A percentile compares a stretch with the other conserved stretches of the same genome.
Evolutionary conservation across 192 early-diverging fungal species (phyloP).

Genomic region (Linnemannia schmuckeri): DNA sequence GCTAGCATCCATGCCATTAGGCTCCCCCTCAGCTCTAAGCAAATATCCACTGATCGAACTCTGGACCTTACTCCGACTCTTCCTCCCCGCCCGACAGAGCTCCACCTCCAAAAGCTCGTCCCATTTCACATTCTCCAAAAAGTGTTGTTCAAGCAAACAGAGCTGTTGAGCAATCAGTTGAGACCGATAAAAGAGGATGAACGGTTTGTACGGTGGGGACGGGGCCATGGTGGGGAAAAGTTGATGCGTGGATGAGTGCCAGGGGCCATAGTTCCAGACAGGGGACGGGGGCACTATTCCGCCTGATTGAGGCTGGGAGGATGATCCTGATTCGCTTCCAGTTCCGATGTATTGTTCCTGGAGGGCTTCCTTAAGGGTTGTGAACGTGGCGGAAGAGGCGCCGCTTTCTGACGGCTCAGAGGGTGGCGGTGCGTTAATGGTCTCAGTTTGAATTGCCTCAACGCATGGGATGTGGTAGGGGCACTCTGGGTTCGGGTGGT

Average conservation of each 20-base stretch:
- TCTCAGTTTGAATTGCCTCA: not conserved
- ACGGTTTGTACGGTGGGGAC: conserved; percentile 37
- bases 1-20: conserved; percentile 42
- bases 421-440: not conserved
- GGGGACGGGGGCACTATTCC: conserved; percentile 10
- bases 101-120: conserved; percentile 64
- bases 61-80: conserved; percentile 12
- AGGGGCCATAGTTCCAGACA: conserved; percentile 6
- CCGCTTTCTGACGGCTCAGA: not conserved
- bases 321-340: not conserved
- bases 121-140: conserved; percentile 66
- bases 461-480: conserved; percentile 39
- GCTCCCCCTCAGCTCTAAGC: conserved; percentile 17
- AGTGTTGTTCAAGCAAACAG: conserved; percentile 64
- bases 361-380: conserved; percentile 13
- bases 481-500: conserved; percentile 57
- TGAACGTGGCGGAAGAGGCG: not conserved
- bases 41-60: conserved; percentile 38
- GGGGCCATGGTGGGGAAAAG: not conserved
- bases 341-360: not conserved
- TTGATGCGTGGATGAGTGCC: not conserved
- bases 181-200: conserved; percentile 64
- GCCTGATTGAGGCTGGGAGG: not conserved
- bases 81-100: conserved; percentile 53
- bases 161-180: conserved; percentile 67